A percentile compares a stretch with the other conserved stretches of the same genome.
These are phyloP conservation scores for Chalciporus pseudorubinellus DNA, from an alignment of 768 basidiomycete species.

Conservation along the genomic window DNA sequence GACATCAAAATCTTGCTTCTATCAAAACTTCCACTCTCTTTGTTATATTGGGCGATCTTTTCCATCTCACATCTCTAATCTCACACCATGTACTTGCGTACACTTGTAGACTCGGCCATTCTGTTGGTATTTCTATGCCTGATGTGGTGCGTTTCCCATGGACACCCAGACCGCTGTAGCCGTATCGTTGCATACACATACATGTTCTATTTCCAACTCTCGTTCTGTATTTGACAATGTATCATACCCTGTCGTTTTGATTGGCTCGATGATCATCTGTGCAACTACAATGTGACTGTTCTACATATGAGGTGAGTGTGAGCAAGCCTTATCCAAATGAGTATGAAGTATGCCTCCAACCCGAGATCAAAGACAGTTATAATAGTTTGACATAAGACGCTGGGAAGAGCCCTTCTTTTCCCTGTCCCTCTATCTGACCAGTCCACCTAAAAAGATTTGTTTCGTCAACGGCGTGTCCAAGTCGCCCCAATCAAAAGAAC, in stretches of 20 bases:
- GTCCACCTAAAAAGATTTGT: slow-evolving; percentile 53
- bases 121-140: slow-evolving; percentile 4
- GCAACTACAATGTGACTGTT: neutral
- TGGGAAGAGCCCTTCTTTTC: slow-evolving; percentile 59
- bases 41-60: slow-evolving; percentile 18
- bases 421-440: slow-evolving; percentile 58
- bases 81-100: slow-evolving; percentile 21
- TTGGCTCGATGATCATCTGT: slow-evolving; percentile 14
- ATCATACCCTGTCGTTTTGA: slow-evolving; percentile 28
- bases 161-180: slow-evolving; percentile 27
- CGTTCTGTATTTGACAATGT: slow-evolving; percentile 32
- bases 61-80: slow-evolving; percentile 31
- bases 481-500: slow-evolving; percentile 18
- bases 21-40: slow-evolving; percentile 19
- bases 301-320: neutral
- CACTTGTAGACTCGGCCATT: slow-evolving; percentile 13
- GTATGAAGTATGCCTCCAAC: neutral
- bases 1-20: slow-evolving; percentile 24
- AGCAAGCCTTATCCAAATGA: neutral
- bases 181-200: slow-evolving; percentile 13
- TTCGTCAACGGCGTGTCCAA: neutral
- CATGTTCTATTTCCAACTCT: slow-evolving; percentile 29
- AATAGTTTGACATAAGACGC: slow-evolving; percentile 67
- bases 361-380: slow-evolving; percentile 24
- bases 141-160: slow-evolving; percentile 22